Evolutionary conservation across 495 filamentous ascomycete species (phyloP).

Genomic region (Talaromyces wortmannii): DNA sequence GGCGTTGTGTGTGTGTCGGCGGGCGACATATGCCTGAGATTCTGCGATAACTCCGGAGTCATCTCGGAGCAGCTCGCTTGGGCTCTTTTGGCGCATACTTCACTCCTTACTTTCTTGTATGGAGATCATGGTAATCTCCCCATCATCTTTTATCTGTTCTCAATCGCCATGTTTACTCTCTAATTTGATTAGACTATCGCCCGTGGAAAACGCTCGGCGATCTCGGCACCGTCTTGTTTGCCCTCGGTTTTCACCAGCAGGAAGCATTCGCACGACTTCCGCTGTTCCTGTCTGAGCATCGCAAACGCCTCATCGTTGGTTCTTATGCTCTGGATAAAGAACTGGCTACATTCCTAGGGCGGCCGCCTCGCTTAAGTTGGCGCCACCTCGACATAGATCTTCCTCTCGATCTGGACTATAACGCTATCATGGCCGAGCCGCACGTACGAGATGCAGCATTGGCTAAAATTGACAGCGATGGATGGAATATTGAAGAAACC

Average conservation of each 20-base stretch:
- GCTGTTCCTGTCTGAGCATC: constrained; percentile 31
- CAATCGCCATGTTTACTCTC: not conserved
- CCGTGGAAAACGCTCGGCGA: constrained; percentile 9
- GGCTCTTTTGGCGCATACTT: constrained; percentile 13
- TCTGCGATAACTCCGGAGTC: constrained; percentile 18
- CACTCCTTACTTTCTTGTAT: constrained; percentile 14
- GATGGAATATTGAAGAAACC: constrained; percentile 41
- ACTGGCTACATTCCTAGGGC: constrained; percentile 33
- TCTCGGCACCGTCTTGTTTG: constrained; percentile 11
- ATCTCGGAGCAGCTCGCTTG: constrained; percentile 19
- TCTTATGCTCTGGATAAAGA: constrained; percentile 34
- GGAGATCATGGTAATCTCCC: constrained; percentile 15
- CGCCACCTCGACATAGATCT: constrained; percentile 37
- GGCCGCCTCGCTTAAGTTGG: constrained; percentile 37
- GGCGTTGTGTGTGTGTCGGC: constrained; percentile 9
- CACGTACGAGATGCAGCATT: constrained; percentile 24
- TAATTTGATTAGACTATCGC: constrained; percentile 4
- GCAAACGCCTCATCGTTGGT: constrained; percentile 33
- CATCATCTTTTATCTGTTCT: not conserved
- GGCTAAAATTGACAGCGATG: constrained; percentile 28
- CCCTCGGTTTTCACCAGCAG: constrained; percentile 41
- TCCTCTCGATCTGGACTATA: constrained; percentile 40
- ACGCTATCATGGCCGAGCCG: constrained; percentile 32
- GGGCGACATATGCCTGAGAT: constrained; percentile 21
- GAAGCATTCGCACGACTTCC: constrained; percentile 12